Base-by-base conservation (phyloP, 805 yeast species). In the Tetrapisispora iriomotensis region DNA sequence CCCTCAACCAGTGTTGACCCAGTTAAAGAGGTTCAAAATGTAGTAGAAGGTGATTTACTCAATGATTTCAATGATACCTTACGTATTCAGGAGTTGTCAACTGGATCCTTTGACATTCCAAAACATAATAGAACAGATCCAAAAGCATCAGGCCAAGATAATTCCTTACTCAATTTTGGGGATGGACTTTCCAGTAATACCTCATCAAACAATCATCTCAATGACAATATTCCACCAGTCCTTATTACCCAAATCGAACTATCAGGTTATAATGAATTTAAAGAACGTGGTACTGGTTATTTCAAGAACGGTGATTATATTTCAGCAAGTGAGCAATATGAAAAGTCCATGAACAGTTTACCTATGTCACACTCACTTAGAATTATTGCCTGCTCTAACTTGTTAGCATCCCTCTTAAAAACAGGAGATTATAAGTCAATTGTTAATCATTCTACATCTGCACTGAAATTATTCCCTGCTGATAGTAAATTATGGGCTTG, bases 301-400 rank as follows among this genome's bases (percentile, higher is more conserved):
- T 92, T 78, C 64, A 74, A 75, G 40, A 71, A 75, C n/a, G 99
- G 99, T 15, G 90, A 92, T 56, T 92, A 81, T 56, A 58, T 76
- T 4, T 54, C 64, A 4, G 88, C 98, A 0, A 64, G 75, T 12
- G 70, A 64, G 22, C 67, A 69, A 39, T 92, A 83, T 54, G 67
- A 74, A 24, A 64, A 71, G 29, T 70, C 81, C 1, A 58, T 75
- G n/a, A 61, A 66, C 22, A 56, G 75, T 3, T 63, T 87, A 2
- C 94, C 95, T 0, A 47, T 53, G 1, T 64, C 65, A 8, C 95
- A 90, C 57, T 70, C 78, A 23, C 66, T 79, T 28, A 68, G 80
- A 14, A 71, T 88, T 3, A 66, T 88, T 17, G 73, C 85, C 2
- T 68, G 69, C 36, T 82, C 96, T 0, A 92, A 92, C 57, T 67